A percentile compares a stretch with the other conserved stretches of the same genome.
Evolutionary conservation across 768 basidiomycete species (phyloP).

Genomic region (Hericium coralloides): DNA sequence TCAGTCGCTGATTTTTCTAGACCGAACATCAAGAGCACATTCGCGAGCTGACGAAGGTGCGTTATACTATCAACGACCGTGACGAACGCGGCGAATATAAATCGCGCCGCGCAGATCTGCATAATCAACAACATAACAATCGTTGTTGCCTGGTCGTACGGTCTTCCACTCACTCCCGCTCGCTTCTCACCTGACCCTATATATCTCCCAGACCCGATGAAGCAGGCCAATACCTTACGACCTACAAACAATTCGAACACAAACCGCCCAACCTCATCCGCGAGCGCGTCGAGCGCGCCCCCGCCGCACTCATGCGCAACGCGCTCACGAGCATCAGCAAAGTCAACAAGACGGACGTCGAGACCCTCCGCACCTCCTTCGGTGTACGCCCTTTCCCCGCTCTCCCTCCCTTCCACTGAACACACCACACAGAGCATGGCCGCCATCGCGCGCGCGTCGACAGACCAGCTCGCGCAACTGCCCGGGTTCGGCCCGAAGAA

Average conservation of each 20-base stretch:
- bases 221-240: conserved; percentile 83
- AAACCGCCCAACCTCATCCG: conserved; percentile 91
- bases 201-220: conserved; percentile 61
- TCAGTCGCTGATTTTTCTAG: conserved; percentile 29
- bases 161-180: conserved; percentile 16
- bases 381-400: conserved; percentile 47
- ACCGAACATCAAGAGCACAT: conserved; percentile 88
- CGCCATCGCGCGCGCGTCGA: conserved; percentile 62
- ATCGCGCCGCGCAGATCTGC: conserved; percentile 44
- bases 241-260: conserved; percentile 91
- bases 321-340: conserved; percentile 84
- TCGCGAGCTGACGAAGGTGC: conserved; percentile 83
- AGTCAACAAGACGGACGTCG: conserved; percentile 96
- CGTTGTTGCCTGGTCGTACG: conserved; percentile 86
- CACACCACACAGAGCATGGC: conserved; percentile 62
- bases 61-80: neutral
- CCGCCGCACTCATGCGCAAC: conserved; percentile 69
- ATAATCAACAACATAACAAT: conserved; percentile 91
- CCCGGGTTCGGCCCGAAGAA: conserved; percentile 95
- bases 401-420: neutral
- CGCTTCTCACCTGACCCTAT: neutral
- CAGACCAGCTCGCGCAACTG: conserved; percentile 69
- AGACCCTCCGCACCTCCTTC: conserved; percentile 84
- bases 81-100: no score
- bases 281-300: conserved; percentile 88